Evolutionary conservation across 1,284 basidiomycete species (phyloP), one percentile per base, ranked within the genome.

Genomic region (Stygiomarasmius scandens): DNA sequence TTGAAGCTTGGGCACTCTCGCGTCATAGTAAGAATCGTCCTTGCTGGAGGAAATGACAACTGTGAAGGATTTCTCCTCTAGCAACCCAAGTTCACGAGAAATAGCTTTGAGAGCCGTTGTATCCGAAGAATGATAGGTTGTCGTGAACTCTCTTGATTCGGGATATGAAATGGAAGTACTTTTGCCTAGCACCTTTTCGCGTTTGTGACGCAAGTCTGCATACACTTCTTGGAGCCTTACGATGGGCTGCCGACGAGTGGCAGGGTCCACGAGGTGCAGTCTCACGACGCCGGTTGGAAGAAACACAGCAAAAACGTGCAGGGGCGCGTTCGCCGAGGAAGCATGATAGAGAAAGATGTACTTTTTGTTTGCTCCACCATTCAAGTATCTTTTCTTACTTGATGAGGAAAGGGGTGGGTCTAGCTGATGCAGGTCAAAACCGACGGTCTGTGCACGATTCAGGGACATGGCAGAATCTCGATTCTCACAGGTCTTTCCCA

Each of bases 261-360:
- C 93, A 43, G 89, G 88, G 72, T 99, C 96, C 50, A 98, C 95
- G 51, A 98, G 77, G 71, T 96, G 96, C 1, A 98, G 77, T 66
- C 89, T 89, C 46, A 90, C 88, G 6, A 77, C 66, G 0, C 87
- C 87, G n/a, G 73, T 77, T 0, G 92, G 92, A 45, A 89, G 78
- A 77, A 99, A 96, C 14, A 98, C 78, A 1, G 90, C 92, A 66
- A 97, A 93, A n/a, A 98, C 85, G 66, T 99, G 95, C 14, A 97
- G 82, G 1, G 85, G 81, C 6, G 89, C 85, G 54, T 81, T 87
- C 38, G 84, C 81, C 11, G 93, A 83, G 59, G 78, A 89, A 46
- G 88, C 88, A 60, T 99, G 96, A 71, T 95, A 98, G n/a, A 99
- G 80, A 75, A 97, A 92, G 56, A 96, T 81, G 71, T 93, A 92